Base-by-base conservation (phyloP, 1,284 basidiomycete species). In the Tremellales sp. region DNA sequence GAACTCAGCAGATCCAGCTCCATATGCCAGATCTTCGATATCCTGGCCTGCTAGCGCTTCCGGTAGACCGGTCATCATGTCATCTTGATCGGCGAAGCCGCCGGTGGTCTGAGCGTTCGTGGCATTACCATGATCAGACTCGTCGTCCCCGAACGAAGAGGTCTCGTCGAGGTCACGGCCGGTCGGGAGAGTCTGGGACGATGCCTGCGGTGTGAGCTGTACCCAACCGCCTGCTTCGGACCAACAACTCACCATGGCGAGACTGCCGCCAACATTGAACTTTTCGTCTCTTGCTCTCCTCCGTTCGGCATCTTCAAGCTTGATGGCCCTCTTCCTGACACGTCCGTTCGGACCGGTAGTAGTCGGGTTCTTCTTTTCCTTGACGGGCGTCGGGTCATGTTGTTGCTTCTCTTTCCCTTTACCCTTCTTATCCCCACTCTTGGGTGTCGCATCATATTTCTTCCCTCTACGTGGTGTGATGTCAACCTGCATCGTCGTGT, bases 21-120 rank as follows among this genome's bases (percentile, higher is more conserved):
- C 70, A 45, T 72, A 72, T 7, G 60, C 62, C 37, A 72, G 58
- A 59, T 72, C 70, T 46, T 72, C 70, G 23, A 72, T 61, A 40
- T 70, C 67, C 40, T 72, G 68, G 8, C 70, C 70, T 4, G 62
- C 61, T 43, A 68, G 67, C 3, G 63, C 64, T 23, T 65, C 63
- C 0, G 67, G 70, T 19, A 72, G 48, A 21, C 62, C 58, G 6
- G 52, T 52, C 39, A 58, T 53, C 22, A 52, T 46, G 24, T 68
- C 66, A 36, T 70, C 67, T 21, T 70, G 66, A 21, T 40, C 39
- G 19, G 19, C 39, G 10, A 33, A 10, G 29, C n/a, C 29, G 8
- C 10, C 29, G 29, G 10, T 33, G 15, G 15, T n/a, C 12, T 22
- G 23, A 22, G 39, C 39, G 21, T 19, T 13, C 4, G 59, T 58